These are phyloP conservation scores for Nannochloropsis gaditana DNA, from an alignment of 108 stramenopile genomes.

Conservation along the genomic window DNA sequence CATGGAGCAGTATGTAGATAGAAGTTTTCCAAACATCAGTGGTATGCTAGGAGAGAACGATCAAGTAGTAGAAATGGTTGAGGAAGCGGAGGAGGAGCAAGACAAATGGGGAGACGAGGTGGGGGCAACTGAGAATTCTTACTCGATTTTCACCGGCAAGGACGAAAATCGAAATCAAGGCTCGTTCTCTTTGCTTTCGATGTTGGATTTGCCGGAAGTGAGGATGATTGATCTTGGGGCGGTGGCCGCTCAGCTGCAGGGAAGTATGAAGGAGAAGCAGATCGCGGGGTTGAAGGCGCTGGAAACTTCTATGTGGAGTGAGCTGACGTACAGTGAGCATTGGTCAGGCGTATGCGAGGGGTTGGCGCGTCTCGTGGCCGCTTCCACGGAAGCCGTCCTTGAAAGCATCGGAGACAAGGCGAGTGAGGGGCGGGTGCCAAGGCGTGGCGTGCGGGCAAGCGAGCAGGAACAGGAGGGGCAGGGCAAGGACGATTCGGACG, in stretches of 20 bases:
- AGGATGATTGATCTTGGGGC: background rate
- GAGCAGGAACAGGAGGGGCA: too few species aligned
- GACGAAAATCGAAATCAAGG: background rate
- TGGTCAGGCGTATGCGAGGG: background rate
- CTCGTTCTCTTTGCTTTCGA: background rate
- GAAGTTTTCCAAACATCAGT: background rate
- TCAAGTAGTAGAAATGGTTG: background rate
- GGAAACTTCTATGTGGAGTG: background rate
- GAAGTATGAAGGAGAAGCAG: background rate
- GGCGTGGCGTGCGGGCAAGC: background rate
- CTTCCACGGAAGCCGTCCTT: too few species aligned
- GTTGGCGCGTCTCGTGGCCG: background rate
- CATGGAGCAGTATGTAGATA: background rate
- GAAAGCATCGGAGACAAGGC: too few species aligned
- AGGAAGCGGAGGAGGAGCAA: background rate
- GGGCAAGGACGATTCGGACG: background rate
- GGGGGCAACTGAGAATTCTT: background rate
- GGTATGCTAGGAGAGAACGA: background rate
- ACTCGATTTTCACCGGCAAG: background rate
- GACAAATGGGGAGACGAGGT: background rate
- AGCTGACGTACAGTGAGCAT: background rate
- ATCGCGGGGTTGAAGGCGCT: background rate
- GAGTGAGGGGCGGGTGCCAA: too few species aligned
- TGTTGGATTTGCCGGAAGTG: background rate
- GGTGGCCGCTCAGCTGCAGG: background rate